phyloP scores from a whole-genome alignment of 129 eudicot genomes.

The Centaurea solstitialis region DNA sequence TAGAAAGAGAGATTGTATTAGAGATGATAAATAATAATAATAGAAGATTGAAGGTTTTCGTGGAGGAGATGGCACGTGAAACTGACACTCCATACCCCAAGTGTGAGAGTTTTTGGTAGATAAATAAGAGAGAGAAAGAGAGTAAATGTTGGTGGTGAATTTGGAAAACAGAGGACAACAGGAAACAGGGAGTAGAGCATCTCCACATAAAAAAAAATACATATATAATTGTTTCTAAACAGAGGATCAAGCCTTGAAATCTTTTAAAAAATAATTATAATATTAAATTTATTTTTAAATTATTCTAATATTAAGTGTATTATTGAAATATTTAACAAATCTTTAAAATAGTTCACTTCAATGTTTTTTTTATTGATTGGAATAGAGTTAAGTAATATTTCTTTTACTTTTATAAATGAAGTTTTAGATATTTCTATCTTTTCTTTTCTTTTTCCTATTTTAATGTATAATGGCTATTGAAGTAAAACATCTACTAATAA shows the following conservation, averaged over 20 bases:
- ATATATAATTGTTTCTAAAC: no score
- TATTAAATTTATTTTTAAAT: not conserved
- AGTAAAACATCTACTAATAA: no score
- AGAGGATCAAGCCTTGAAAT: no score
- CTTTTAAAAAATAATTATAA: no score
- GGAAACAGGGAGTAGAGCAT: slow-evolving; percentile 9
- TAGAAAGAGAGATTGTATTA: not conserved
- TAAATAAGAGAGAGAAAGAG: slow-evolving; percentile 28
- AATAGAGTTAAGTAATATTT: no score
- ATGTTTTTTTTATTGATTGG: not conserved
- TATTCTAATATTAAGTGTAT: not conserved
- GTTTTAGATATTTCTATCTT: not conserved
- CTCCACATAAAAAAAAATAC: not conserved
- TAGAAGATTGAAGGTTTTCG: slow-evolving; percentile 36
- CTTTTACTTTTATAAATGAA: no score
- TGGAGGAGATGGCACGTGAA: slow-evolving; percentile 63
- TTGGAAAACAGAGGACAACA: not conserved
- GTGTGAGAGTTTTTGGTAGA: slow-evolving; percentile 25
- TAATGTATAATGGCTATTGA: no score
- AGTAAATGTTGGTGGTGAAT: not conserved
- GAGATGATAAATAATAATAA: slow-evolving; percentile 23
- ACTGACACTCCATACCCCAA: slow-evolving; percentile 47
- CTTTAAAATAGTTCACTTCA: not conserved
- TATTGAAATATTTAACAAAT: not conserved
- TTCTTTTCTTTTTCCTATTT: no score